Conservation (phyloP, 331 rosid species). For the Rhamnella rubrinervis region DNA sequence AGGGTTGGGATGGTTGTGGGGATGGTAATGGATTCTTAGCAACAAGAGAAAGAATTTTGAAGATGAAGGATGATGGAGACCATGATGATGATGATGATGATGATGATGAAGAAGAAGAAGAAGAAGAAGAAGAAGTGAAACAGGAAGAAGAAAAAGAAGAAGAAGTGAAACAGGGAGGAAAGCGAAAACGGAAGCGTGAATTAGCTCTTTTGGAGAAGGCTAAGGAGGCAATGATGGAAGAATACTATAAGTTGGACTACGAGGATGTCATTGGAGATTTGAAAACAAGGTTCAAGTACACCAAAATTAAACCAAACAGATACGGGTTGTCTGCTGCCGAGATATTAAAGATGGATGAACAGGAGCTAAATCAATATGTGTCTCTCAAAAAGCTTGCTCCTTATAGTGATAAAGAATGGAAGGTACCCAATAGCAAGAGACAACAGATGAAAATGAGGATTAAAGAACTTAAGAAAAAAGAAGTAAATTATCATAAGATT, state of each 20-base stretch:
- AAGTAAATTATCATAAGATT: slow-evolving; percentile 27
- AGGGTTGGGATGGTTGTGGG: slow-evolving; percentile 80
- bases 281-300: slow-evolving; percentile 89
- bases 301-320: slow-evolving; percentile 65
- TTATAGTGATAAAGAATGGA: slow-evolving; percentile 72
- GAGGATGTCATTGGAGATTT: slow-evolving; percentile 89
- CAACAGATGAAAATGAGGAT: slow-evolving; percentile 59
- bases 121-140: slow-evolving; percentile 24
- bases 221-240: slow-evolving; percentile 82
- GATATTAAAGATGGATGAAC: slow-evolving; percentile 64
- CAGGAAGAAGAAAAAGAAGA: slow-evolving; percentile 11
- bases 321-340: slow-evolving; percentile 63
- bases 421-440: slow-evolving; percentile 60
- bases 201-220: slow-evolving; percentile 80
- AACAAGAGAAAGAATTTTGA: slow-evolving; percentile 56
- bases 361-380: slow-evolving; percentile 74
- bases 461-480: slow-evolving; percentile 46
- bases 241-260: slow-evolving; percentile 78
- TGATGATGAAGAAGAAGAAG: slow-evolving; percentile 1
- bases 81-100: slow-evolving; percentile 30
- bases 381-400: slow-evolving; percentile 88
- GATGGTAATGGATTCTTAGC: slow-evolving; percentile 67
- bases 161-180: slow-evolving; percentile 41
- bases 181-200: slow-evolving; percentile 68
- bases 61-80: slow-evolving; percentile 42